Evolutionary conservation across 495 filamentous ascomycete genomes (phyloP), one percentile per base, ranked within the genome.

Genomic region (Chaetomidium leptoderma): DNA sequence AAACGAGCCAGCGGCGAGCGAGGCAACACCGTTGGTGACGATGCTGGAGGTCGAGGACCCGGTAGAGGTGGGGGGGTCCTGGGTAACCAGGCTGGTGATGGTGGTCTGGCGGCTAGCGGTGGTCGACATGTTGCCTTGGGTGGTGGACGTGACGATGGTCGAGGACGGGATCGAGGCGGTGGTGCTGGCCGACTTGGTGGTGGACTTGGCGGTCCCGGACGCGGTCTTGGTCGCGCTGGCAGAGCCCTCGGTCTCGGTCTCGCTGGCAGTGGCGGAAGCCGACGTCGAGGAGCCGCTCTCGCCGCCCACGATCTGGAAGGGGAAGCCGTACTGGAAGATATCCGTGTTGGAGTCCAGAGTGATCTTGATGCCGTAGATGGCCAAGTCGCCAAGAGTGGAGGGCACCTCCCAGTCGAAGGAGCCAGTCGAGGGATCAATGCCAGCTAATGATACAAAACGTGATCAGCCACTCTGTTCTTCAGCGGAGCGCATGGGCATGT

Each of bases 261-360:
- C 40, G 35, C 21, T 19, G 58, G 39, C 46, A 48, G 59, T 50
- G 55, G 54, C 43, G 44, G 46, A 10, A 11, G 24, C 37, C 21
- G 49, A 52, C 35, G 6, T 13, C 14, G 2, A 2, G 50, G 8
- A 23, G 50, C 50, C 35, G 51, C 51, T 39, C 21, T 47, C 27
- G 55, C 53, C 54, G 59, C 48, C 57, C 50, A 30, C 43, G 65
- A 80, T 76, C 59, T 64, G 36, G 71, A 80, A 80, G 42, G 77
- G 76, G 72, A 75, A 75, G 19, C 70, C 70, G 72, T 74, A 80
- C 70, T 80, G 77, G 73, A 74, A 78, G 61, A 70, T 65, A n/a
- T 21, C 46, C 11, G 49, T 24, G 61, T 76, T 57, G 58, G 61
- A 57, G 24, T 72, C 70, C 39, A 64, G 63, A 44, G 58, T 60